phyloP scores from a whole-genome alignment of 1,139 yeast genomes.

The Blastobotrys malaysiensis region DNA sequence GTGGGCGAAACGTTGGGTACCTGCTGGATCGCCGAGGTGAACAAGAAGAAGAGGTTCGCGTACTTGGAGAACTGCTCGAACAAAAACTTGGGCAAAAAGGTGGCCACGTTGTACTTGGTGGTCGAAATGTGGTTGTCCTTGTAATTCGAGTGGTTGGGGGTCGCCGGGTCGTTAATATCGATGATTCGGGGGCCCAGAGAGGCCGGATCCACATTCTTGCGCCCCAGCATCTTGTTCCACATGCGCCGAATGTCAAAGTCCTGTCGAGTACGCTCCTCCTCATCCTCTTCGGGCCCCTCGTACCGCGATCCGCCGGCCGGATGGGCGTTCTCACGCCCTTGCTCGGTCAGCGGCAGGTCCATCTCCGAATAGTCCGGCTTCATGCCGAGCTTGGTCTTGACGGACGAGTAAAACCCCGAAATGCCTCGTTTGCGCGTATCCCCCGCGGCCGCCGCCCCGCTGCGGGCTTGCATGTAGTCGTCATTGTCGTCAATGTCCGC shows the following conservation, averaged over 20 bases:
- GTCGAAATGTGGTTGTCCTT: slow-evolving; percentile 87
- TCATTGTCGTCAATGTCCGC: slow-evolving; percentile 18
- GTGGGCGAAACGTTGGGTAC: slow-evolving; percentile 97
- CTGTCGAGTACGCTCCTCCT: slow-evolving; percentile 22
- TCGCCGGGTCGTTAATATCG: slow-evolving; percentile 52
- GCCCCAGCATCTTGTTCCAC: slow-evolving; percentile 43
- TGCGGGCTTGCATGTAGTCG: slow-evolving; percentile 5
- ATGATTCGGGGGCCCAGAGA: slow-evolving; percentile 61
- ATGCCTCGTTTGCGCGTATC: slow-evolving; percentile 18
- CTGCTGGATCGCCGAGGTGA: slow-evolving; percentile 92
- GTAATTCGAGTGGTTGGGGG: slow-evolving; percentile 54
- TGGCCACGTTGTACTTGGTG: slow-evolving; percentile 91
- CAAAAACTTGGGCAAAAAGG: slow-evolving; percentile 88
- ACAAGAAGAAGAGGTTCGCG: slow-evolving; percentile 88
- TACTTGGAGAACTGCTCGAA: slow-evolving; percentile 97
- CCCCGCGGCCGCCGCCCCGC: slow-evolving; percentile 10
- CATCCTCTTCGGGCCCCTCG: slow-evolving; percentile 15
- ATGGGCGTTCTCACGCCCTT: slow-evolving; percentile 7
- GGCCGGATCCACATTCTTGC: slow-evolving; percentile 31
- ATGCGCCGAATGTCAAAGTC: slow-evolving; percentile 57
- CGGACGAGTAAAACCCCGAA: slow-evolving; percentile 26
- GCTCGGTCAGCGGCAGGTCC: slow-evolving; percentile 33
- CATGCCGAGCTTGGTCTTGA: slow-evolving; percentile 29
- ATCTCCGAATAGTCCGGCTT: slow-evolving; percentile 29
- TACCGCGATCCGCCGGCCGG: slow-evolving; percentile 11